Conservation (phyloP, 2,329 filamentous ascomycete genomes). For the Diaporthe amygdali region DNA sequence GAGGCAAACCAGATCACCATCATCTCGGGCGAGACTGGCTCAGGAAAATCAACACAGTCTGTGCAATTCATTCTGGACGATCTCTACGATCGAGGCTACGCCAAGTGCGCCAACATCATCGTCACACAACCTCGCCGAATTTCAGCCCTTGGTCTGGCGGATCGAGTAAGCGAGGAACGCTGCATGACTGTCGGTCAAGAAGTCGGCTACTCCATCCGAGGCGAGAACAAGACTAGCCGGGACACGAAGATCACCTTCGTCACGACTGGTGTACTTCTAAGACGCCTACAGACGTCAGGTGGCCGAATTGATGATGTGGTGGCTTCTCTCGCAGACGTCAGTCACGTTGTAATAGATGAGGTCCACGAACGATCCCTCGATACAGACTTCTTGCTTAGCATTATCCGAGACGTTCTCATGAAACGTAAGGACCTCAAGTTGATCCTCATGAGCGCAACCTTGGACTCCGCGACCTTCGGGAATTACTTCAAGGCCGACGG, state of each 20-base stretch:
- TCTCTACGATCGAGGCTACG: constrained; percentile 77
- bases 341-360: constrained; percentile 94
- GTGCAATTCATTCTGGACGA: constrained; percentile 96
- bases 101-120: constrained; percentile 83
- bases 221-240: constrained; percentile 77
- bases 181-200: constrained; percentile 83
- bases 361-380: constrained; percentile 95
- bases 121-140: constrained; percentile 96
- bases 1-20: constrained; percentile 86
- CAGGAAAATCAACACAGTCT: constrained; percentile 95
- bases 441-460: constrained; percentile 94
- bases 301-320: constrained; percentile 80
- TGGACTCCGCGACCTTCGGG: constrained; percentile 86
- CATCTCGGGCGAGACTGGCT: constrained; percentile 95
- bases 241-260: constrained; percentile 93
- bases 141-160: constrained; percentile 89
- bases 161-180: constrained; percentile 91
- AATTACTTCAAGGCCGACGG: constrained; percentile 78
- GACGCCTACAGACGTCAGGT: constrained; percentile 89
- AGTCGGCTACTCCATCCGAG: constrained; percentile 89
- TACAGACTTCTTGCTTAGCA: constrained; percentile 89
- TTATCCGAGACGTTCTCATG: constrained; percentile 82
- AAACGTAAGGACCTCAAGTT: constrained; percentile 81
- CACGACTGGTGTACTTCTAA: constrained; percentile 89
- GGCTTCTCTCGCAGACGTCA: constrained; percentile 84